Conservation (phyloP, 2,329 filamentous ascomycete genomes). For the Ophiostoma montium region DNA sequence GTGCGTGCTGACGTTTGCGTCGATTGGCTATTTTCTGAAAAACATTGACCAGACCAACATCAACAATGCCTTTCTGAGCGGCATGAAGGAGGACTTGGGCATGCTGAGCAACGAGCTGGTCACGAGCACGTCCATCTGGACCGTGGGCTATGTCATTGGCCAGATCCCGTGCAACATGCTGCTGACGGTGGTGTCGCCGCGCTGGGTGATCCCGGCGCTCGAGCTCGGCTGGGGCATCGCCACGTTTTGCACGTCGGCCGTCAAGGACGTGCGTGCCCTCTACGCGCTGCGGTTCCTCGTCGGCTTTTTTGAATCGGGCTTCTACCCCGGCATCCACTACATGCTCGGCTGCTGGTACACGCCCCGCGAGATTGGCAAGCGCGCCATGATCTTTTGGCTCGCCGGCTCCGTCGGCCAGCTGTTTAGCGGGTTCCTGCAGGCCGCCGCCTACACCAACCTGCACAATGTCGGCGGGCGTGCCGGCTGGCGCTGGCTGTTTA, state of each 20-base stretch:
- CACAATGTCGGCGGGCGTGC: constrained; percentile 33
- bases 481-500: constrained; percentile 39
- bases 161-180: constrained; percentile 17
- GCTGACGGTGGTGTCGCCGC: constrained; percentile 16
- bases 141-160: constrained; percentile 16
- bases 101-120: constrained; percentile 28
- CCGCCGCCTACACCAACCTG: constrained; percentile 35
- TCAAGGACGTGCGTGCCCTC: constrained; percentile 19
- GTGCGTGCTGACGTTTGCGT: constrained; percentile 22
- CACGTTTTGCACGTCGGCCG: constrained; percentile 13
- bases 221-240: constrained; percentile 20
- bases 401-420: constrained; percentile 36
- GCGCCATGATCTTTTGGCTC: constrained; percentile 48
- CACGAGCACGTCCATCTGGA: constrained; percentile 20
- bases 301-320: constrained; percentile 35
- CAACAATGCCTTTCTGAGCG: constrained; percentile 33
- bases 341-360: constrained; percentile 44
- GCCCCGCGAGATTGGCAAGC: constrained; percentile 44
- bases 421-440: constrained; percentile 28
- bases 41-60: constrained; percentile 27
- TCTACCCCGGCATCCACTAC: constrained; percentile 38
- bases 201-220: constrained; percentile 19
- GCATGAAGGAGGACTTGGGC: constrained; percentile 32
- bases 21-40: constrained; percentile 22
- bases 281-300: constrained; percentile 39